These are phyloP conservation scores for Suillus sp. DNA, from an alignment of 768 basidiomycete genomes.

Conservation along the genomic window DNA sequence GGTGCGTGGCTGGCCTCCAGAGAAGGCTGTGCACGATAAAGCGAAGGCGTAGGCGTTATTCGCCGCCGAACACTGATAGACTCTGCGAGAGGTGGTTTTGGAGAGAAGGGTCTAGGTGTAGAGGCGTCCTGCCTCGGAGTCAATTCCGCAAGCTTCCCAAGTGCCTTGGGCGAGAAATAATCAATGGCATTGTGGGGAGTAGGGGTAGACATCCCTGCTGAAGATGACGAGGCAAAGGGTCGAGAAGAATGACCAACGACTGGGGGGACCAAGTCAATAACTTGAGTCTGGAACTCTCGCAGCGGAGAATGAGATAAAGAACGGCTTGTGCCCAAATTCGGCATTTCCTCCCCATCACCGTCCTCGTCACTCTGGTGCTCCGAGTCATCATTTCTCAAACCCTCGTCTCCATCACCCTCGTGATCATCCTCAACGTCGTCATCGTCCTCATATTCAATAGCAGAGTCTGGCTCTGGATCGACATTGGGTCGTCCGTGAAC, in stretches of 20 bases:
- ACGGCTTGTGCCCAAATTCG: conserved; percentile 21
- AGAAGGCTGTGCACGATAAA: conserved; percentile 13
- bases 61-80: conserved; percentile 6
- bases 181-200: conserved; percentile 9
- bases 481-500: conserved; percentile 35
- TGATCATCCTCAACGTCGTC: conserved; percentile 39
- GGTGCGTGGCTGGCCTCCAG: conserved; percentile 32
- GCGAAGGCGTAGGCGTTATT: conserved; percentile 11
- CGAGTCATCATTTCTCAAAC: conserved; percentile 32
- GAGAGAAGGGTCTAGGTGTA: conserved; percentile 22
- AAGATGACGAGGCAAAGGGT: conserved; percentile 7
- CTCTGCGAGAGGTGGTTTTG: conserved; percentile 16
- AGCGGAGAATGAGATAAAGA: conserved; percentile 13
- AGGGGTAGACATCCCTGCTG: not conserved
- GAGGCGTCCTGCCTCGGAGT: conserved; percentile 17
- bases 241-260: conserved; percentile 12
- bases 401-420: conserved; percentile 30
- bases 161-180: conserved; percentile 14
- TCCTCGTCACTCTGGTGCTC: conserved; percentile 42
- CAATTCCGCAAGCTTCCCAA: conserved; percentile 11
- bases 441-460: conserved; percentile 23
- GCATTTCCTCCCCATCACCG: conserved; percentile 32
- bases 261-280: conserved; percentile 6
- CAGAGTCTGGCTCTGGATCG: conserved; percentile 28
- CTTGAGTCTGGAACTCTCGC: conserved; percentile 18